These are phyloP conservation scores for Pseudogymnoascus sp. DNA, from an alignment of 2,329 filamentous ascomycete genomes.

Conservation along the genomic window DNA sequence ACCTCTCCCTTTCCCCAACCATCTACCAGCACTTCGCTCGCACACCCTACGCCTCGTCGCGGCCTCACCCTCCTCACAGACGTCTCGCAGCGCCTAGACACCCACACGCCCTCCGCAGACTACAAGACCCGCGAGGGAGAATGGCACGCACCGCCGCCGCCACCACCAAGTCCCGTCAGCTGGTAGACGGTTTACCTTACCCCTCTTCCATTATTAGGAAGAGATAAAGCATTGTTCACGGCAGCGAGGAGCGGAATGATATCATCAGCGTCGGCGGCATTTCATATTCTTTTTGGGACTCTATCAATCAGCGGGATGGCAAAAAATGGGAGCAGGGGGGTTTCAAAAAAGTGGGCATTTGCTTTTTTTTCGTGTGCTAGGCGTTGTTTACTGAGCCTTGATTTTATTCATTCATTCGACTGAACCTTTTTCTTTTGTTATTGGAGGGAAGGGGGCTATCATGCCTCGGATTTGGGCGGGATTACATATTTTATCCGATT, in stretches of 20 bases:
- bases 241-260: neutral
- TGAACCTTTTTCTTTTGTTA: neutral
- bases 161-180: neutral
- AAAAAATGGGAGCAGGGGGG: neutral
- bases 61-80: neutral
- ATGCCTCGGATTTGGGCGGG: neutral
- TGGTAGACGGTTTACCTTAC: neutral
- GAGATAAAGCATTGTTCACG: neutral
- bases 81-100: neutral
- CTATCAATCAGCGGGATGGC: neutral
- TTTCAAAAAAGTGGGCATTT: neutral
- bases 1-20: neutral
- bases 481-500: neutral
- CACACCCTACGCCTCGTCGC: neutral
- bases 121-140: neutral
- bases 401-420: neutral
- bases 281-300: neutral
- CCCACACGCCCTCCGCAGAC: neutral
- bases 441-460: neutral
- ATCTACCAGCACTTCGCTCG: neutral
- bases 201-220: neutral
- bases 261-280: neutral
- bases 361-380: neutral
- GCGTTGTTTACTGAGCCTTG: neutral
- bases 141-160: neutral